These are phyloP conservation scores for Epichloe aotearoae DNA, from an alignment of 2,329 filamentous ascomycete species.

Conservation along the genomic window DNA sequence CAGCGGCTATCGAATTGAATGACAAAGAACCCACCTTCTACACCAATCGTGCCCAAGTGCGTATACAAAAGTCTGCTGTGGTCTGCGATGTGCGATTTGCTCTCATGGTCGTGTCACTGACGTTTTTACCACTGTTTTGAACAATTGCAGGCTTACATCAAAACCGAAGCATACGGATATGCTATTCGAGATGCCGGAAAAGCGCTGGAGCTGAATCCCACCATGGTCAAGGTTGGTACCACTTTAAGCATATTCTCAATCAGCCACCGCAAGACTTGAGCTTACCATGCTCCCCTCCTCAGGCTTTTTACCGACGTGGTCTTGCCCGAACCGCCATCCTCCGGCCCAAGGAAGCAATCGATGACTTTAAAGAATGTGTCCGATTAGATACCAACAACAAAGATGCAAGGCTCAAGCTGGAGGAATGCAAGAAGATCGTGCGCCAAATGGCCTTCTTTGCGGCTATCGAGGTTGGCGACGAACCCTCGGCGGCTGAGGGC, in stretches of 20 bases:
- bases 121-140: slow-evolving; percentile 5
- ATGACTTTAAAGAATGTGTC: slow-evolving; percentile 85
- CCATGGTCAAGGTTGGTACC: slow-evolving; percentile 68
- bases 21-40: slow-evolving; percentile 79
- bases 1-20: slow-evolving; percentile 74
- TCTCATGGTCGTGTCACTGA: slow-evolving; percentile 32
- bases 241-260: not conserved
- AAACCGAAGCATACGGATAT: slow-evolving; percentile 88
- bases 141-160: slow-evolving; percentile 67
- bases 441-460: slow-evolving; percentile 86
- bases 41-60: slow-evolving; percentile 87
- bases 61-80: slow-evolving; percentile 15
- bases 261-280: not conserved
- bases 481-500: slow-evolving; percentile 82
- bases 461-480: slow-evolving; percentile 86
- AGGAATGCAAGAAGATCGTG: slow-evolving; percentile 90
- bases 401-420: slow-evolving; percentile 78
- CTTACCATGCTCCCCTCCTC: slow-evolving; percentile 3
- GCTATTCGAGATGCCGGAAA: slow-evolving; percentile 83
- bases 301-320: slow-evolving; percentile 92
- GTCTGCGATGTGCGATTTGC: not conserved
- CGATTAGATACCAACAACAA: slow-evolving; percentile 79
- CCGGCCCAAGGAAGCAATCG: slow-evolving; percentile 72
- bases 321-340: slow-evolving; percentile 86
- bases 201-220: slow-evolving; percentile 78